Conservation (phyloP, 495 filamentous ascomycete genomes). For the Aspergillus incahuasiensis region DNA sequence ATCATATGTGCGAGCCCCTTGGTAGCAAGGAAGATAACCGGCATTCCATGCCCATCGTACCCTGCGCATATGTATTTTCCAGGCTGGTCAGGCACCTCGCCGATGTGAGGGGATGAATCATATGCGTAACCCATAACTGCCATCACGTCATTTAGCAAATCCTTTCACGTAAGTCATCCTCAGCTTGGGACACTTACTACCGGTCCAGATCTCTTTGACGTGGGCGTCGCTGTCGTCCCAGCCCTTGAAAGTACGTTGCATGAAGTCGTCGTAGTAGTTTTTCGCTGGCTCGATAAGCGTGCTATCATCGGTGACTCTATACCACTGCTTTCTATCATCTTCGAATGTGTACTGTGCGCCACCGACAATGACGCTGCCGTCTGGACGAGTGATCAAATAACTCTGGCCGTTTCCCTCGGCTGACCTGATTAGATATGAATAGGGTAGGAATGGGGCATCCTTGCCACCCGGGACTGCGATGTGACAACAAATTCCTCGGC, state of each 20-base stretch:
- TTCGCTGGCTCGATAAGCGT: slow-evolving; percentile 55
- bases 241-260: slow-evolving; percentile 45
- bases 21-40: slow-evolving; percentile 40
- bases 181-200: slow-evolving; percentile 24
- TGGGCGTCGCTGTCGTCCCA: slow-evolving; percentile 44
- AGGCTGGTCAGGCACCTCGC: slow-evolving; percentile 39
- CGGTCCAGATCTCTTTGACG: slow-evolving; percentile 47
- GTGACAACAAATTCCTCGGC: slow-evolving; percentile 54
- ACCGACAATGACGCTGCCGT: slow-evolving; percentile 72
- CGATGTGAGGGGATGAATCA: slow-evolving; percentile 47
- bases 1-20: slow-evolving; percentile 48
- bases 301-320: slow-evolving; percentile 43
- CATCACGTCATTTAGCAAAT: not conserved
- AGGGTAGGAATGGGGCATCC: slow-evolving; percentile 33
- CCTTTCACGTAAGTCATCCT: not conserved
- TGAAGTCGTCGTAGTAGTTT: slow-evolving; percentile 50
- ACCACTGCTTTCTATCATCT: slow-evolving; percentile 55
- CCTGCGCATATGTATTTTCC: slow-evolving; percentile 48
- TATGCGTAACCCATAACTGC: slow-evolving; percentile 43
- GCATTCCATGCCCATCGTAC: slow-evolving; percentile 56
- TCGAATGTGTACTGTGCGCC: slow-evolving; percentile 45
- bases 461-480: slow-evolving; percentile 56
- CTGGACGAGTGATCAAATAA: slow-evolving; percentile 65
- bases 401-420: slow-evolving; percentile 15
- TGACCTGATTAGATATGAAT: slow-evolving; percentile 26